Percentiles rank a stretch among this genome's conserved stretches.
Evolutionary conservation across 495 filamentous ascomycete genomes (phyloP).

Genomic region (Zalerion maritima): DNA sequence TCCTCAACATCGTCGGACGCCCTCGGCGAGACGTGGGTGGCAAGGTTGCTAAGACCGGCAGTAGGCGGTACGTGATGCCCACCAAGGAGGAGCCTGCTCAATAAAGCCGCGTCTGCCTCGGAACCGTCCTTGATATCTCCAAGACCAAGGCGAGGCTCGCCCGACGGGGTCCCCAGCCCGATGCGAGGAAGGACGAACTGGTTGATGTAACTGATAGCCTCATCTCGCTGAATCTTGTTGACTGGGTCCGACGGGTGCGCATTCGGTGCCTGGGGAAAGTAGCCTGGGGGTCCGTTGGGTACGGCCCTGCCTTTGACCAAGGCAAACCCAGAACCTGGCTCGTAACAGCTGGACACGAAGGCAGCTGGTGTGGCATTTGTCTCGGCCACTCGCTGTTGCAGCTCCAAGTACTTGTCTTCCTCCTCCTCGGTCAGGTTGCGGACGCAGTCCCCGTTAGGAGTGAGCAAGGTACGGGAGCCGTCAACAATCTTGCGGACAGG

Average conservation of each 20-base stretch:
- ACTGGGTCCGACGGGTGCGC: conserved; percentile 32
- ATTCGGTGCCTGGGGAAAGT: conserved; percentile 29
- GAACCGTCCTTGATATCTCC: too few species aligned
- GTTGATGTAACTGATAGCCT: conserved; percentile 50
- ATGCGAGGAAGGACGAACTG: conserved; percentile 45
- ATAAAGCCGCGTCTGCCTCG: too few species aligned
- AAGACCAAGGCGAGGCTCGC: too few species aligned
- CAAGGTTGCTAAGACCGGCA: conserved; percentile 7
- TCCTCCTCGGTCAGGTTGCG: conserved; percentile 61
- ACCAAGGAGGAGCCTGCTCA: too few species aligned
- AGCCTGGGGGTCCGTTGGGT: conserved; percentile 38
- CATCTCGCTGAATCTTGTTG: conserved; percentile 44
- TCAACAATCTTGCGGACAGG: conserved; percentile 35
- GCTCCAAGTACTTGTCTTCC: conserved; percentile 58
- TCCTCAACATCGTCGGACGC: conserved; percentile 11
- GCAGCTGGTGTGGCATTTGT: conserved; percentile 26
- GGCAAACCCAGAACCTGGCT: conserved; percentile 29
- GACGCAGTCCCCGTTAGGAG: conserved; percentile 64
- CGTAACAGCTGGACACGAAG: conserved; percentile 31
- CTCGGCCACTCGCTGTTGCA: conserved; percentile 47
- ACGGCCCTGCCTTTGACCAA: conserved; percentile 41
- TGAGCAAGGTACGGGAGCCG: conserved; percentile 47
- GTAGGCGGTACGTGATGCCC: too few species aligned
- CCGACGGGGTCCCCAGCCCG: conserved; percentile 27
- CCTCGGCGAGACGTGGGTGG: conserved; percentile 12